Conservation (phyloP, 768 basidiomycete genomes). For the Dacryopinax spathularia region DNA sequence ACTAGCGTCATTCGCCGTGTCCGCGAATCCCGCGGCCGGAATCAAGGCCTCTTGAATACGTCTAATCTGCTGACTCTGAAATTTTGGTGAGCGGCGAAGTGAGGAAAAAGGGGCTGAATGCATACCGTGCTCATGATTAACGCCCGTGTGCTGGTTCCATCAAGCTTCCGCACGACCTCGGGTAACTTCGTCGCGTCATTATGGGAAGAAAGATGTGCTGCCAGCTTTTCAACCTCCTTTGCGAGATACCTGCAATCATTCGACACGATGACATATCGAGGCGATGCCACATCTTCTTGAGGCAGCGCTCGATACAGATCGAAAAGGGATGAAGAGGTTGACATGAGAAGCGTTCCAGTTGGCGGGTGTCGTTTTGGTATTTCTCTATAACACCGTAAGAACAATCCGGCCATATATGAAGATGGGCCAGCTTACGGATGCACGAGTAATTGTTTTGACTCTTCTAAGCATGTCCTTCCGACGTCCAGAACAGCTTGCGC, state of each 20-base stretch:
- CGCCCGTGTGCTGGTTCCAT: conserved; percentile 31
- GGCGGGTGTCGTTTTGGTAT: conserved; percentile 28
- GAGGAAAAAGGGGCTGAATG: conserved; percentile 2
- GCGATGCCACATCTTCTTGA: conserved; percentile 19
- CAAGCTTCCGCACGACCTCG: conserved; percentile 33
- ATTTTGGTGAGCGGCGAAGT: not conserved
- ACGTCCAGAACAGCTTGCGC: conserved; percentile 40
- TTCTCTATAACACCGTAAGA: conserved; percentile 20
- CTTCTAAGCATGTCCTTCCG: conserved; percentile 48
- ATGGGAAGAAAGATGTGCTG: conserved; percentile 9
- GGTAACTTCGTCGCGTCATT: conserved; percentile 9
- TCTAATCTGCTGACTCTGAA: conserved; percentile 38
- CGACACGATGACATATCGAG: conserved; percentile 27
- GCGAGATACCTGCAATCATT: conserved; percentile 66
- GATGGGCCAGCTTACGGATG: conserved; percentile 27
- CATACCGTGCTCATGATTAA: conserved; percentile 8
- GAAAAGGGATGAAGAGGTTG: conserved; percentile 49
- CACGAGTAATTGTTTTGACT: conserved; percentile 48
- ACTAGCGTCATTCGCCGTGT: conserved; percentile 54
- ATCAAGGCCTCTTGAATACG: conserved; percentile 35
- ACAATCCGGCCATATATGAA: conserved; percentile 4
- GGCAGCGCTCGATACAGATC: conserved; percentile 71
- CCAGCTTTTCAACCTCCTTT: conserved; percentile 32
- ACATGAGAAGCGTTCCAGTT: conserved; percentile 41
- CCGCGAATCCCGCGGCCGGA: conserved; percentile 49